These are phyloP conservation scores for Backusella tarrabulga DNA, from an alignment of 192 early-diverging fungal species.

Conservation along the genomic window DNA sequence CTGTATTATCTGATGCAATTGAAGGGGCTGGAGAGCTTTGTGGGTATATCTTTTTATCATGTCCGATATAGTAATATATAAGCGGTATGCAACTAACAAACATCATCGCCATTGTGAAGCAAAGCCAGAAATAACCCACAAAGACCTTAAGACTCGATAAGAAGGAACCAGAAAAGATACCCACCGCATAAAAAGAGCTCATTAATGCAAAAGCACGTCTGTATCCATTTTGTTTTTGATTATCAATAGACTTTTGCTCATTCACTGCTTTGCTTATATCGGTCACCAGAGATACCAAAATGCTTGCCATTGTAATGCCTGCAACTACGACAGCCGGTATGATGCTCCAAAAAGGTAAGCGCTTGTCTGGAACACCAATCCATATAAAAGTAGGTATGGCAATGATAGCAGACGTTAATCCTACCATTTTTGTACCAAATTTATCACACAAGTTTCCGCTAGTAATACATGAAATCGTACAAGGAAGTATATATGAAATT, in stretches of 20 bases:
- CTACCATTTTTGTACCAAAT: constrained; percentile 14
- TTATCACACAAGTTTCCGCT: not conserved
- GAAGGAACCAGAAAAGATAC: not conserved
- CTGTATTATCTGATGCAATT: not conserved
- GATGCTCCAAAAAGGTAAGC: not conserved
- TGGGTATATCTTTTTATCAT: not conserved
- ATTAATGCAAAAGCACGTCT: not conserved
- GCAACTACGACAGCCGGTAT: not conserved
- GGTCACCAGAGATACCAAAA: not conserved
- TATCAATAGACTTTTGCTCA: not conserved
- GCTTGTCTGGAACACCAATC: constrained; percentile 1
- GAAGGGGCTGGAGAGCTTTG: not conserved
- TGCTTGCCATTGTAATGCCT: not conserved
- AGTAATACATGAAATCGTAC: not conserved
- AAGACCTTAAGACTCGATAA: not conserved
- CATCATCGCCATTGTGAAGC: not conserved
- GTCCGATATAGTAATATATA: not conserved
- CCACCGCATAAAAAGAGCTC: not conserved
- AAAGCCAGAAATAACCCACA: constrained; percentile 6
- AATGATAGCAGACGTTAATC: not conserved
- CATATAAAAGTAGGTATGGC: not conserved
- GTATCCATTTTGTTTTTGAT: not conserved
- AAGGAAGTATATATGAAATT: constrained; percentile 1
- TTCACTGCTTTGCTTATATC: not conserved
- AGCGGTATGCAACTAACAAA: not conserved